phyloP scores from a whole-genome alignment of 495 filamentous ascomycete species.

The Clavariopsis aquatica region DNA sequence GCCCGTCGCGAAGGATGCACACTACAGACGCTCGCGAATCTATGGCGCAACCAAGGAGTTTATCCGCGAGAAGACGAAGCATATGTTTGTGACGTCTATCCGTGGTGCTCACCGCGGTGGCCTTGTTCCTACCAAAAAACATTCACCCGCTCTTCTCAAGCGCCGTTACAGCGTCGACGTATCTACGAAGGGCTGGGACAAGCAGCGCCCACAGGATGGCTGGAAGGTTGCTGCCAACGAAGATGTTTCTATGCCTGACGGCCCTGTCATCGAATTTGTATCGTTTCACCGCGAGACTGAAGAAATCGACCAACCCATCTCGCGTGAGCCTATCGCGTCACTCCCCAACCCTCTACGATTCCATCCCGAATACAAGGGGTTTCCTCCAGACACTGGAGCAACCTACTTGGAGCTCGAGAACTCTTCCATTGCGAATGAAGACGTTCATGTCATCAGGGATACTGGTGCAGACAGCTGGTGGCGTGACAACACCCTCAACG shows the following conservation, averaged over 20 bases:
- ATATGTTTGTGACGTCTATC: not conserved
- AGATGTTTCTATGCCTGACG: not conserved
- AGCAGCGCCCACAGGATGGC: not conserved
- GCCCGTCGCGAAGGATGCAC: not conserved
- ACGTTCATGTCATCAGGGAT: slow-evolving; percentile 1
- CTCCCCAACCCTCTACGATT: slow-evolving; percentile 7
- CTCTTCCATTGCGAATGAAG: slow-evolving; percentile 5
- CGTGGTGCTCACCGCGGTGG: slow-evolving; percentile 2
- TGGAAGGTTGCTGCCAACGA: not conserved
- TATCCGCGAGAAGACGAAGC: not conserved
- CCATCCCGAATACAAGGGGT: not conserved
- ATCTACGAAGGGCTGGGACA: not conserved
- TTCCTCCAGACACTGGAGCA: not conserved
- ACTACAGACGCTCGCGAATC: not conserved
- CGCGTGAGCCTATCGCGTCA: not conserved
- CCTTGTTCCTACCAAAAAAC: not conserved
- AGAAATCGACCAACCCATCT: not conserved
- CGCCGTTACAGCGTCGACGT: slow-evolving; percentile 24
- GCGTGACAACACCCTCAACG: slow-evolving; percentile 9
- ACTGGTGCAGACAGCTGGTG: slow-evolving; percentile 14
- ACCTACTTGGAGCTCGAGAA: slow-evolving; percentile 12
- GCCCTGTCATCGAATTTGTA: not conserved
- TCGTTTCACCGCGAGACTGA: not conserved
- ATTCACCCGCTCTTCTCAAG: not conserved
- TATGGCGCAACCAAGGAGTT: not conserved